Evolutionary conservation across 176 grass and related monocot genomes (phyloP).

Genomic region (Puccinellia tenuiflora): DNA sequence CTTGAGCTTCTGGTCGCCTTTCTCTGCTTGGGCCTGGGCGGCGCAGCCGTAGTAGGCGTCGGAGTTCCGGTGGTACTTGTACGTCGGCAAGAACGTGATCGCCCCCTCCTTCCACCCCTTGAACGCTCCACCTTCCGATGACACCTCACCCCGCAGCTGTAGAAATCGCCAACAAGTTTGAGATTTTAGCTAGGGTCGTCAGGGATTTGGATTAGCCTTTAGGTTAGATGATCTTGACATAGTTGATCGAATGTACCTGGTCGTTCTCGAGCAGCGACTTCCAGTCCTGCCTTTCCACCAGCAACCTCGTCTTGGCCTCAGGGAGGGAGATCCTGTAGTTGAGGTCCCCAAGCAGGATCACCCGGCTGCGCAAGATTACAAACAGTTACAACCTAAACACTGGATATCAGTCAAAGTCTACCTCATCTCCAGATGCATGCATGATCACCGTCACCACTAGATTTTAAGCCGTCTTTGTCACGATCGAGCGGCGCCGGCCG

Average conservation of each 20-base stretch:
- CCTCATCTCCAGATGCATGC: background rate
- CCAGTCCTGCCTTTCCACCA: slow-evolving; percentile 66
- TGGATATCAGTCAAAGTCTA: background rate
- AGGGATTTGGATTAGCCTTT: background rate
- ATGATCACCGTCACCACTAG: background rate
- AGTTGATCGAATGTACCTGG: slow-evolving; percentile 23
- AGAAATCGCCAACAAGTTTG: background rate
- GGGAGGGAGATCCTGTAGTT: slow-evolving; percentile 84
- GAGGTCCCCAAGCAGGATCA: slow-evolving; percentile 71
- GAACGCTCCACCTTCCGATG: slow-evolving; percentile 40
- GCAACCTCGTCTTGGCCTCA: slow-evolving; percentile 48
- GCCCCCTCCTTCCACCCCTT: slow-evolving; percentile 56
- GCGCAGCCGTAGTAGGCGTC: slow-evolving; percentile 60
- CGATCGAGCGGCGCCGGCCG: background rate
- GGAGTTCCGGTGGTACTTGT: slow-evolving; percentile 75
- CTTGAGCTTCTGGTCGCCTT: slow-evolving; percentile 55
- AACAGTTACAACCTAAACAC: background rate
- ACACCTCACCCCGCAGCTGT: slow-evolving; percentile 38
- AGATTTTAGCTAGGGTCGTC: background rate
- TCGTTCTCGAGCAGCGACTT: slow-evolving; percentile 63
- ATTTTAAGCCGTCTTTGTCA: background rate
- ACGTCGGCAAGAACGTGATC: slow-evolving; percentile 63
- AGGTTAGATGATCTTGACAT: background rate
- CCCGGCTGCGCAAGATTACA: slow-evolving; percentile 35
- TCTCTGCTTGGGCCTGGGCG: background rate